Percentiles rank a stretch among this genome's conserved stretches.
Evolutionary conservation across 495 filamentous ascomycete genomes (phyloP).

Genomic region (Staphylotrichum longicolle): DNA sequence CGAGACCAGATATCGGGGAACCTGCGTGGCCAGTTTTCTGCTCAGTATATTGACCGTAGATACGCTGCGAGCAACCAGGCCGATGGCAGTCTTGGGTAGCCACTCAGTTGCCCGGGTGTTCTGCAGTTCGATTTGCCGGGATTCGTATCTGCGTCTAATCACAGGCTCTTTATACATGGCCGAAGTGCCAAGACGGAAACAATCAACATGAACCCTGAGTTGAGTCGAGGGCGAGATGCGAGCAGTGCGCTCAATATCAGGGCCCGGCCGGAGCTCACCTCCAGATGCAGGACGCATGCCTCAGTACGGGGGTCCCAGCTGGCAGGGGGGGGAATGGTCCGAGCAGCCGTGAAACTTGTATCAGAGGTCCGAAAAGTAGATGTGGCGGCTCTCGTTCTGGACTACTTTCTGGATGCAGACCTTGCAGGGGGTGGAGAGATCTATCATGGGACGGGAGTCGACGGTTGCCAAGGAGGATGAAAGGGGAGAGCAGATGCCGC

Average conservation of each 20-base stretch:
- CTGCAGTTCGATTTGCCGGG: background rate
- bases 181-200: slow-evolving; percentile 2
- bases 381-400: slow-evolving; percentile 6
- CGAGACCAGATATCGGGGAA: background rate
- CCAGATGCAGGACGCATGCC: too few species aligned
- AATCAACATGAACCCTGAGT: background rate
- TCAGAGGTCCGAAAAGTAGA: background rate
- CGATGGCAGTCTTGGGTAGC: background rate
- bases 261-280: too few species aligned
- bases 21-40: background rate
- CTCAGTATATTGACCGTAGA: background rate
- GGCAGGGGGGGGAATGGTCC: too few species aligned
- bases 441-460: too few species aligned
- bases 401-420: too few species aligned
- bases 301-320: too few species aligned
- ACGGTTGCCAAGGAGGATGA: slow-evolving; percentile 12
- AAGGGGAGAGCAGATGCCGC: slow-evolving; percentile 18
- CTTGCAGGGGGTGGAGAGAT: too few species aligned
- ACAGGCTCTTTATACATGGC: background rate
- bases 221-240: too few species aligned
- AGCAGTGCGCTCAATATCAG: too few species aligned
- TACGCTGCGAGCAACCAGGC: too few species aligned
- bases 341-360: too few species aligned
- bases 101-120: background rate
- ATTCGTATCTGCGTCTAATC: slow-evolving; percentile 2